Evolutionary conservation across 805 yeast genomes (phyloP), one percentile per base, ranked within the genome.

Genomic region (Myxozyma geophila): DNA sequence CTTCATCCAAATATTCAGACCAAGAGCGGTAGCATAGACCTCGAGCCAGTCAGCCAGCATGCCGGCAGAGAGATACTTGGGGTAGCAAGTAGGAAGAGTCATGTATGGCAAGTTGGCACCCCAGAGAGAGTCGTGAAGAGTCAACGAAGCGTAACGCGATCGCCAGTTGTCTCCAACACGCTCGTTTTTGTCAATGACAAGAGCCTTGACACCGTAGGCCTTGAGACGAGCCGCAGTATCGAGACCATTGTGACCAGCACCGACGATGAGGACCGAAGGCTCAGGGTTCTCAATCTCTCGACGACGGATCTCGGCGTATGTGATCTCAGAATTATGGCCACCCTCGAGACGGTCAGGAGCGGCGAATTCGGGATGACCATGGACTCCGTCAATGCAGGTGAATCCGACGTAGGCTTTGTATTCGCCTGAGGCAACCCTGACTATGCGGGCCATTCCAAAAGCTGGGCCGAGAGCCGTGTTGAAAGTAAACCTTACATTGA

Each of bases 81-180:
- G 83, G 78, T 78, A 77, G 5, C 76, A 74, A 4, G 75, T 75
- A 43, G 82, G 83, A 63, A 77, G 76, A 52, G 74, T 70, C 54
- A 80, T 63, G 66, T 80, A 80, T 7, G 82, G 74, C 61, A 80
- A 68, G 66, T 78, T 78, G 65, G 78, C 79, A 61, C 75, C 75
- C 75, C 77, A 79, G 60, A 78, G 79, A 0, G 83, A 82, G 68
- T 80, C 83, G 69, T 81, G 83, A 39, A 80, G 69, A 3, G 80
- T 78, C 44, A 81, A 70, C 56, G 80, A 80, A 67, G 75, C 77
- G 69, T 81, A 81, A 46, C 83, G 72, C 61, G 73, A 72, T 70
- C 83, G 74, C 83, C 83, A 80, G 70, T 80, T 80, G 64, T 80
- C 83, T 62, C 83, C 83, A 54, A 80, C 73, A 35, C 74, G 69